Base-by-base conservation (phyloP, 1,284 basidiomycete genomes). In the Anthracocystis walkeri region DNA sequence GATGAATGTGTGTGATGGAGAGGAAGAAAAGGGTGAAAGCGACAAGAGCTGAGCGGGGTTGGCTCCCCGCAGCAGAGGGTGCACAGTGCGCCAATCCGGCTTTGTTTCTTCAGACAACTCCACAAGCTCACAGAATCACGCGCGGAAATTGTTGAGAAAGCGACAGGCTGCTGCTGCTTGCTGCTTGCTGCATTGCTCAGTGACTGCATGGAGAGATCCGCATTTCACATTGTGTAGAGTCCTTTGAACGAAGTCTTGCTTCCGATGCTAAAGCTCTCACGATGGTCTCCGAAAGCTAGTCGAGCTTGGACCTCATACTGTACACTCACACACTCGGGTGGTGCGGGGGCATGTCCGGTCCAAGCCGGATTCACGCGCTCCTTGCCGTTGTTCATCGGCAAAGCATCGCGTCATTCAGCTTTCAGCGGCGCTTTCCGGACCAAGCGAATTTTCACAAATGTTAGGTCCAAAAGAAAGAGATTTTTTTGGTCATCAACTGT, bases 281-380 rank as follows among this genome's bases (percentile, higher is more conserved):
- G 14, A 46, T 46, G 23, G 44, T 46, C 23, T 45, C 44, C 44
- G 21, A 23, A 25, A 2, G 23, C 16, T 11, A 31, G 40, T 21
- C 42, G 21, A 49, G 50, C 31, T 25, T n/a, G 33, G 33, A 10
- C 33, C 33, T 33, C 33, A 33, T 33, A 33, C 35, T 14, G 12
- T 16, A 38, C n/a, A 27, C 21, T 52, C 12, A 7, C 25, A 25
- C 51, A 18, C n/a, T 16, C 20, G 25, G 35, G 23, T n/a, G 20
- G 18, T 18, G 18, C 8, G 27, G n/a, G 23, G 35, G 54, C 42
- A 50, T 20, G 27, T n/a, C 58, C 62, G 68, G 58, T 58, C 40
- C 57, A 38, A 45, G 59, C 58, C 68, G 68, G 62, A 71, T 65
- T 71, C 68, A 71, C 68, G 67, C 67, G 63, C 67, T 64, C 49